Evolutionary conservation across 225 moss, liverwort and hornwort genomes (phyloP), one percentile per base, ranked within the genome.

Genomic region (Sphagnum contortum): DNA sequence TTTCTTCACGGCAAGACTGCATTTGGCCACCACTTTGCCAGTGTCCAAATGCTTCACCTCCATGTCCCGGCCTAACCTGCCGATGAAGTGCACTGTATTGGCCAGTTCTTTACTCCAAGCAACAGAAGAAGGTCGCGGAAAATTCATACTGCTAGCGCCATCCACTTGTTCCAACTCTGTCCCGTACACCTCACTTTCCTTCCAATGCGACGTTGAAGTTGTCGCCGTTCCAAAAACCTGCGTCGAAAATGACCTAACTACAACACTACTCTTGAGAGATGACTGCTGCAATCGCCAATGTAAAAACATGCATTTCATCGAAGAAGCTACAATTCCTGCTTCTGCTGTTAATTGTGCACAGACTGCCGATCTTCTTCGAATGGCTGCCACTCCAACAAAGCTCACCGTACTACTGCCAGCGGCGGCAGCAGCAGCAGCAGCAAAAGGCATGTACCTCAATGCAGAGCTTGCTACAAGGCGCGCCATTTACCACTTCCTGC

Each of bases 71-170:
- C 96, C 96, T 5, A 98, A 83, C 68, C 79, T 49, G 14, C 96
- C 96, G 66, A 98, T 89, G 71, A 98, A 68, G 71, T 88, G 88
- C 68, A 98, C 96, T 44, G 79, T 77, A 9, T 98, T 98, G 46
- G 83, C 93, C 58, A 89, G 61, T 54, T 93, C 89, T 74, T 89
- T 89, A 29, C 80, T 60, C 92, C 92, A 98, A 3, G 70, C 69
- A 5, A 98, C 75, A 0, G 68, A 12, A 3, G 80, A 81, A 13
- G 96, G 96, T 10, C 87, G 73, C 12, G 87, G 88, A 58, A 86
- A 76, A 60, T 89, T 80, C 9, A 58, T 82, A 46, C 66, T 77
- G 49, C 29, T 29, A 29, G 82, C 80, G 65, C 74, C 76, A 73
- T 89, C 89, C 60, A 79, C 77, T 67, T 80, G 70, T 45, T 65